Evolutionary conservation across 352 stramenopile species (phyloP).

Genomic region (Thraustochytrium sp.): DNA sequence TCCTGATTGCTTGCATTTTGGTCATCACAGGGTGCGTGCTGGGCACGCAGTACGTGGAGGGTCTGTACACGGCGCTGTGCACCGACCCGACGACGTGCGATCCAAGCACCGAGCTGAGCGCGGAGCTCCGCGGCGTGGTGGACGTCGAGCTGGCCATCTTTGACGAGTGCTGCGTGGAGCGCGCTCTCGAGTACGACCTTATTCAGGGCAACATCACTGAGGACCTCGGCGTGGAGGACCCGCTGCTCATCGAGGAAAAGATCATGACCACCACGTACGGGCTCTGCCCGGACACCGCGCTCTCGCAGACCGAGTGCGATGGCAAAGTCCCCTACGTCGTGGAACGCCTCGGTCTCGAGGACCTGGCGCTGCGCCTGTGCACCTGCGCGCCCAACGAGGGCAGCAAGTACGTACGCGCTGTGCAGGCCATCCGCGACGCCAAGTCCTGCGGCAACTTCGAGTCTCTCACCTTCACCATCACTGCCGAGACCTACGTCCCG

Average conservation of each 20-base stretch:
- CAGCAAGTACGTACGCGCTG: background rate
- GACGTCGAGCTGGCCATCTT: background rate
- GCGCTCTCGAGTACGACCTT: background rate
- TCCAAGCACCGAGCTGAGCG: background rate
- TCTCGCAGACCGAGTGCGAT: background rate
- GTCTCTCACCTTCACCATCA: background rate
- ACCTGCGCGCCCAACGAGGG: background rate
- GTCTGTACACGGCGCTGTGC: background rate
- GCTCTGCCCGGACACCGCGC: background rate
- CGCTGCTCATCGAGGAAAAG: background rate
- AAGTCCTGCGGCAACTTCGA: background rate
- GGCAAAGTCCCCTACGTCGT: background rate
- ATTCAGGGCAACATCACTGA: background rate
- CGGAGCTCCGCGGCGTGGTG: background rate
- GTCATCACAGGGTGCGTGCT: background rate
- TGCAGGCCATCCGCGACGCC: background rate
- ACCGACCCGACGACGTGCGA: background rate
- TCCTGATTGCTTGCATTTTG: background rate
- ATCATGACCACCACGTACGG: background rate
- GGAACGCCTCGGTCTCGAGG: background rate
- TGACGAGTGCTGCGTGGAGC: background rate
- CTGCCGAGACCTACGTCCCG: background rate
- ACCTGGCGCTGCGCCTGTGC: background rate
- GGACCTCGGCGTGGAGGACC: background rate
- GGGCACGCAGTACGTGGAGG: background rate